Percentiles rank a stretch among this genome's conserved stretches.
Evolutionary conservation across 768 basidiomycete genomes (phyloP).

Genomic region (Rhodotorula toruloides): DNA sequence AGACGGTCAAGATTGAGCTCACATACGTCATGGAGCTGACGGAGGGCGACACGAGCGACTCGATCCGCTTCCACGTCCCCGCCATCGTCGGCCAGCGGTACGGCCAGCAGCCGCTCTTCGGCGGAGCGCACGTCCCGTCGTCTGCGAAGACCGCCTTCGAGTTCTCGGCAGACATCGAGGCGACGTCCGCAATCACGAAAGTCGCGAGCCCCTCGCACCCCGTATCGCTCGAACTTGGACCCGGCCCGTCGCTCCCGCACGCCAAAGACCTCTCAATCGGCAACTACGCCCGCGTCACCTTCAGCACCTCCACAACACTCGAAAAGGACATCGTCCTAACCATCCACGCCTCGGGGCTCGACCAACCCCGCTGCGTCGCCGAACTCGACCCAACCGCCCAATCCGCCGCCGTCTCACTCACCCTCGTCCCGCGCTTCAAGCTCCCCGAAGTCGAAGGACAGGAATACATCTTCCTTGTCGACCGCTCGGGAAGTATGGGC

Average conservation of each 20-base stretch:
- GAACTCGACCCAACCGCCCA: slow-evolving; percentile 45
- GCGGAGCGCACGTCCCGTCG: slow-evolving; percentile 42
- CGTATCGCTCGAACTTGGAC: slow-evolving; percentile 24
- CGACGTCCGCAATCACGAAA: slow-evolving; percentile 26
- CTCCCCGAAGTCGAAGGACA: slow-evolving; percentile 47
- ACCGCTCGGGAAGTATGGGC: slow-evolving; percentile 59
- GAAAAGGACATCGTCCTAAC: slow-evolving; percentile 55
- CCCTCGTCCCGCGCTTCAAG: slow-evolving; percentile 56
- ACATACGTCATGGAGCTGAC: slow-evolving; percentile 57
- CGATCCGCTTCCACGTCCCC: slow-evolving; percentile 58
- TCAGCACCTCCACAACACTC: slow-evolving; percentile 50
- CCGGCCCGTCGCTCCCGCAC: slow-evolving; percentile 7
- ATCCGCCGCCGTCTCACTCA: slow-evolving; percentile 53
- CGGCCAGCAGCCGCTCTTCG: slow-evolving; percentile 52
- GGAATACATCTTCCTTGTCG: slow-evolving; percentile 61
- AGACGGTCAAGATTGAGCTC: slow-evolving; percentile 20
- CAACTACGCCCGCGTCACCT: slow-evolving; percentile 46
- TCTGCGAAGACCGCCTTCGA: slow-evolving; percentile 41
- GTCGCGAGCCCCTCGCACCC: slow-evolving; percentile 38
- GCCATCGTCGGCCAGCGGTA: slow-evolving; percentile 55
- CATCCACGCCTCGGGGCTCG: slow-evolving; percentile 54
- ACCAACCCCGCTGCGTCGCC: slow-evolving; percentile 57
- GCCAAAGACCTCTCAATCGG: slow-evolving; percentile 50
- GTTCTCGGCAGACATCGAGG: slow-evolving; percentile 26
- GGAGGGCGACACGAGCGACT: slow-evolving; percentile 53